Base-by-base conservation (phyloP, 1,139 yeast species). In the Lodderomyces theae region DNA sequence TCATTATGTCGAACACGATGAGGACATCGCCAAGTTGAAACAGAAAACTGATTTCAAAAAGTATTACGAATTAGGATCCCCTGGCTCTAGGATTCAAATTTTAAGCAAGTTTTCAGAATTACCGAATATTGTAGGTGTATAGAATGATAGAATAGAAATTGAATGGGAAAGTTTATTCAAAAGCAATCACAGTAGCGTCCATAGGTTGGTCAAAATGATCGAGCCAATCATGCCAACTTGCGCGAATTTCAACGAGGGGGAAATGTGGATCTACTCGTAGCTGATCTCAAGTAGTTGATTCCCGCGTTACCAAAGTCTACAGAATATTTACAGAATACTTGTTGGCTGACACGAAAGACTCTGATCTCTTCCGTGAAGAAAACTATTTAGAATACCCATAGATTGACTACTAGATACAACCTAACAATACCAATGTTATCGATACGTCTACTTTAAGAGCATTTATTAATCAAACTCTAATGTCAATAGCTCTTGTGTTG, bases 1-100 rank as follows among this genome's bases (percentile, higher is more conserved):
- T 40, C 88, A 82, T 51, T 80, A 66, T 51, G 72, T 81, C 15
- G 92, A 84, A 49, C 47, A 64, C 23, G 74, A 69, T 24, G 19
- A 28, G 19, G 82, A 77, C 41, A 59, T 62, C 40, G 55, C 63
- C 13, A 64, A 55, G 16, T 48, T 74, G 25, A 47, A 42, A 39
- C 31, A 38, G 5, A 61, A 58, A 38, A 47, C 46, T 2, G 76
- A 72, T 50, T 72, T 60, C 41, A 47, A 44, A 7, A 53, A 63
- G 35, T 71, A 53, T 52, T 72, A 71, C 44, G 69, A 67, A 2
- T 42, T 43, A n/a, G 72, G 66, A 18, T 23, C 23, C n/a, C 9
- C 17, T 17, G 29, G 37, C 3, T 15, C 34, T 11, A 37, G 18
- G 11, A 37, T 37, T 12, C 23, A 19, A 16, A 29, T 37, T 23